phyloP scores from a whole-genome alignment of 2,329 filamentous ascomycete genomes.

The Juglanconis juglandina region DNA sequence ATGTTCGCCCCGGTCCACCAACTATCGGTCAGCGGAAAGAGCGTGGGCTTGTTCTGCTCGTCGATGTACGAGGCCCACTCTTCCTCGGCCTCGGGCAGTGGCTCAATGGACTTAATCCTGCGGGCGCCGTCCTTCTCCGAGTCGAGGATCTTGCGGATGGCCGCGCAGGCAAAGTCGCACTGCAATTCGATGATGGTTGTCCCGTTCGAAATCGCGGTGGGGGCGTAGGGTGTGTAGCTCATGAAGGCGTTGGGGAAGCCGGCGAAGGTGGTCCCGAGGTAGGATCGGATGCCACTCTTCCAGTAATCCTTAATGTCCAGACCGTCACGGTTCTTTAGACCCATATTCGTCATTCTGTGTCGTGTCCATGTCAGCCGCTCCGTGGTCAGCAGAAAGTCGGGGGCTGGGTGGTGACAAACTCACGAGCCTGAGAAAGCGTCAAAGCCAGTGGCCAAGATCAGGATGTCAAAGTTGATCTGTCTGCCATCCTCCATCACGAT shows the following conservation, averaged over 20 bases:
- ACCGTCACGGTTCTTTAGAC: constrained; percentile 3
- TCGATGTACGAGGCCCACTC: constrained; percentile 5
- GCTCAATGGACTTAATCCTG: constrained; percentile 9
- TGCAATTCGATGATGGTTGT: constrained; percentile 3
- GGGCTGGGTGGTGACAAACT: background rate
- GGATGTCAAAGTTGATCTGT: constrained; percentile 33
- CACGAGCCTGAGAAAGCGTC: constrained; percentile 30
- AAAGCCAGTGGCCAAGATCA: constrained; percentile 34
- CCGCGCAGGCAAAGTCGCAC: constrained; percentile 1
- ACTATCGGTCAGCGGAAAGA: constrained; percentile 4
- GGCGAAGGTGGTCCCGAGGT: constrained; percentile 1
- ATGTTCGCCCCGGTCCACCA: constrained; percentile 11
- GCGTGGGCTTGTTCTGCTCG: constrained; percentile 6
- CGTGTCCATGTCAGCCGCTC: background rate
- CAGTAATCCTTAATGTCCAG: background rate
- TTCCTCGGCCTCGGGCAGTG: constrained; percentile 1
- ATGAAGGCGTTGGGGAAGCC: constrained; percentile 10
- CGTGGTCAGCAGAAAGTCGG: background rate
- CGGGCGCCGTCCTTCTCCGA: background rate
- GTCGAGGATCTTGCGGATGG: constrained; percentile 6
- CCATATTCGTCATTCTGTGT: constrained; percentile 2
- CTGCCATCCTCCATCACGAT: constrained; percentile 36
- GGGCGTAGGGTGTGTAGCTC: background rate
- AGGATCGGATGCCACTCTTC: background rate
- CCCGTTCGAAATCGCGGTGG: background rate